phyloP scores from a whole-genome alignment of 176 grass and related monocot species.

The Oryza meridionalis region DNA sequence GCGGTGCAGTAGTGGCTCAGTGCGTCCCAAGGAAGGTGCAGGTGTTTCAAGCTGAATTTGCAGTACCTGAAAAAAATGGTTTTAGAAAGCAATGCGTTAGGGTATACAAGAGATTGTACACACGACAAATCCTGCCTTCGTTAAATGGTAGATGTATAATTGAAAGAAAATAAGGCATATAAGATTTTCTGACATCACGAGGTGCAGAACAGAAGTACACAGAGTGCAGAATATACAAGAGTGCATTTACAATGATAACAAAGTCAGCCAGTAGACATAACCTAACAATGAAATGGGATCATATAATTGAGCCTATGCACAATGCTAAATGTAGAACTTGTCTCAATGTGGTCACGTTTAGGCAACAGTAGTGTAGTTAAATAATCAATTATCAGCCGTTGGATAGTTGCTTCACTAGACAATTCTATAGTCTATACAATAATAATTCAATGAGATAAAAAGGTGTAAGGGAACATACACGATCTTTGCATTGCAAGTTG shows the following conservation, averaged over 20 bases:
- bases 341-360: slow-evolving; percentile 12
- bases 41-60: slow-evolving; percentile 78
- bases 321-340: slow-evolving; percentile 23
- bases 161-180: background rate
- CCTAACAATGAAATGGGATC: slow-evolving; percentile 1
- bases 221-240: background rate
- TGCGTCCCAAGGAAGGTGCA: slow-evolving; percentile 70
- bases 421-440: no score
- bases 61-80: slow-evolving; percentile 61
- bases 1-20: slow-evolving; percentile 75
- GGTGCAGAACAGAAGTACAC: background rate
- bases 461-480: slow-evolving; percentile 56
- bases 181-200: background rate
- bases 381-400: slow-evolving; percentile 18
- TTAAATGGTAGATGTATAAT: background rate
- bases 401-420: slow-evolving; percentile 2
- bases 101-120: background rate
- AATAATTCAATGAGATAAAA: slow-evolving; percentile 36
- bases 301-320: slow-evolving; percentile 14
- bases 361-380: slow-evolving; percentile 23
- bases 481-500: slow-evolving; percentile 92
- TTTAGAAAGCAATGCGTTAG: slow-evolving; percentile 34
- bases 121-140: background rate
- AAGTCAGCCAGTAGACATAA: background rate
- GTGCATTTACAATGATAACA: slow-evolving; percentile 23